Conservation (phyloP, 148 eudicot genomes). For the Chenopodium formosanum region DNA sequence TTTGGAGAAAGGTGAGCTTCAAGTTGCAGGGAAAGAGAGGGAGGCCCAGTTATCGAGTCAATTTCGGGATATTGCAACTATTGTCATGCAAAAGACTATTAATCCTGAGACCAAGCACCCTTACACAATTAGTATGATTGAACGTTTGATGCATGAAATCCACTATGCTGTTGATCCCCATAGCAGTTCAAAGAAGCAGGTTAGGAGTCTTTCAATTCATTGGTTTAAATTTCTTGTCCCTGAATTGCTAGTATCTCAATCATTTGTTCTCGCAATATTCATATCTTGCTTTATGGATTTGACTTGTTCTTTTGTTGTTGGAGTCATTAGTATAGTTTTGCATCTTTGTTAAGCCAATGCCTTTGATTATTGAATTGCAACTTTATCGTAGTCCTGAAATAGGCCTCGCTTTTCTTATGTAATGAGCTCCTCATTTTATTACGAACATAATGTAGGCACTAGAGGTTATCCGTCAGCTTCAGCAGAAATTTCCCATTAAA, state of each 20-base stretch:
- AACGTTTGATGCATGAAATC: slow-evolving; percentile 94
- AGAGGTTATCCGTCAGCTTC: slow-evolving; percentile 89
- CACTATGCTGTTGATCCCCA: slow-evolving; percentile 97
- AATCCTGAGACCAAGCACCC: slow-evolving; percentile 90
- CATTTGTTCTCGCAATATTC: neutral
- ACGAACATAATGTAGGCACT: slow-evolving; percentile 54
- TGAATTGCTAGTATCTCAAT: neutral
- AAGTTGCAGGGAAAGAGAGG: slow-evolving; percentile 98
- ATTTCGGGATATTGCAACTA: slow-evolving; percentile 94
- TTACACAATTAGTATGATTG: slow-evolving; percentile 97
- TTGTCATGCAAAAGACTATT: slow-evolving; percentile 91
- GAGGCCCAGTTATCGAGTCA: slow-evolving; percentile 95
- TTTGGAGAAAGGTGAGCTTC: slow-evolving; percentile 98
- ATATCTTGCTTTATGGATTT: neutral
- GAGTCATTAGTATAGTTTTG: neutral
- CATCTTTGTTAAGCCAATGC: neutral
- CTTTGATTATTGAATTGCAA: neutral
- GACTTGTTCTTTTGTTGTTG: neutral
- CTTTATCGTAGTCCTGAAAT: neutral
- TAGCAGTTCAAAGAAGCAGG: slow-evolving; percentile 95
- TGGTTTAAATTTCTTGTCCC: neutral
- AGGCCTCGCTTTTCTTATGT: neutral
- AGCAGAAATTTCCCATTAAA: slow-evolving; percentile 79
- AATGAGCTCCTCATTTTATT: slow-evolving; percentile 3
- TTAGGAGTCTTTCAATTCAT: slow-evolving; percentile 18